These are phyloP conservation scores for Clohesyomyces aquaticus DNA, from an alignment of 495 filamentous ascomycete species.

Conservation along the genomic window DNA sequence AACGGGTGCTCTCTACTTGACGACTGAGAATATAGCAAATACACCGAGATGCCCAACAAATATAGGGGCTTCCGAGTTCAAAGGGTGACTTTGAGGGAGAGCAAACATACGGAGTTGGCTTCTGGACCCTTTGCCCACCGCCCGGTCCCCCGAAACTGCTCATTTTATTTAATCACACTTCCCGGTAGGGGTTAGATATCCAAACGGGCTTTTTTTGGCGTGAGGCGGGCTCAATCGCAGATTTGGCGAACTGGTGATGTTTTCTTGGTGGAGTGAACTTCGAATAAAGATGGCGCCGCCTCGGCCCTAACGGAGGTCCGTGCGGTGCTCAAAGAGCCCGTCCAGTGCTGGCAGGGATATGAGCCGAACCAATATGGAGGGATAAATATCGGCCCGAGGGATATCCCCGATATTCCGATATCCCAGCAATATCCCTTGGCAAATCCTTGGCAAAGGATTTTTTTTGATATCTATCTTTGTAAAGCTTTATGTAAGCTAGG, in stretches of 20 bases:
- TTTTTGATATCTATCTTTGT: too few relatives aligned
- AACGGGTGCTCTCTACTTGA: conserved; percentile 18
- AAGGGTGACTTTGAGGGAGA: neutral
- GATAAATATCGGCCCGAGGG: too few relatives aligned
- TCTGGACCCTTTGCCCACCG: conserved; percentile 65
- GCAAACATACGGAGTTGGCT: conserved; percentile 74
- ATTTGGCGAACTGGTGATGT: conserved; percentile 8
- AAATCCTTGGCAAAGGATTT: too few relatives aligned
- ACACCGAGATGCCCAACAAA: neutral
- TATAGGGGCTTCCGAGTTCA: too few relatives aligned
- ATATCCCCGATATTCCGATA: too few relatives aligned
- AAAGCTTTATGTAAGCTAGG: too few relatives aligned
- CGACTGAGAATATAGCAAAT: neutral
- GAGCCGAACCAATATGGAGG: too few relatives aligned
- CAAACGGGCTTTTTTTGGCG: neutral
- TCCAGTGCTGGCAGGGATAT: too few relatives aligned
- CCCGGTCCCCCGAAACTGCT: conserved; percentile 75
- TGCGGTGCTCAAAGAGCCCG: too few relatives aligned
- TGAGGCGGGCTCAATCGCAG: conserved; percentile 19
- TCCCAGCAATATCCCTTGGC: too few relatives aligned
- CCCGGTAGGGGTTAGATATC: neutral
- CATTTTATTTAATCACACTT: conserved; percentile 11
- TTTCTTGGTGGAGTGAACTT: conserved; percentile 24
- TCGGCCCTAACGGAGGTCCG: neutral
- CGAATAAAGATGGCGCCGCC: conserved; percentile 32